Conservation (phyloP, 495 filamentous ascomycete genomes). For the Lasiosphaeriaceae sp. region DNA sequence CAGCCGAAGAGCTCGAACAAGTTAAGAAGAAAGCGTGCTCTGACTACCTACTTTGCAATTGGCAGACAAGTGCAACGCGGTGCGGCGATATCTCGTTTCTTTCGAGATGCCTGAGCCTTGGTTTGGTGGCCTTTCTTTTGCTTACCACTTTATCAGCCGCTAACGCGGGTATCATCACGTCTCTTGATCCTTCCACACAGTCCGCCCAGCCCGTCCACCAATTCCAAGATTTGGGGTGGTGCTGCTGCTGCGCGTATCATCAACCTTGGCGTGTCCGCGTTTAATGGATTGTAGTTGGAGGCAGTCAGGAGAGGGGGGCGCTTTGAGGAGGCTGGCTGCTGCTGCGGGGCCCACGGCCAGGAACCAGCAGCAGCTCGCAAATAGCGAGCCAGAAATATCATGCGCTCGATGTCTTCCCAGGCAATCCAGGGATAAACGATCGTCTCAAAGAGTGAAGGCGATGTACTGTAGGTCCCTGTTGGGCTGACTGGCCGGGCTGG, state of each 20-base stretch:
- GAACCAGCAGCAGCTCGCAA: background rate
- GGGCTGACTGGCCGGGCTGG: background rate
- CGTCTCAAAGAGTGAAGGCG: background rate
- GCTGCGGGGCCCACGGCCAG: background rate
- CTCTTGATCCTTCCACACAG: conserved; percentile 16
- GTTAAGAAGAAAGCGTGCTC: too few relatives aligned
- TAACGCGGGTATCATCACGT: conserved; percentile 27
- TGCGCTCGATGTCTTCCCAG: background rate
- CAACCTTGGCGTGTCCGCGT: conserved; percentile 28
- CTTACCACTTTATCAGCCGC: conserved; percentile 23
- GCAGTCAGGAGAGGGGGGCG: conserved; percentile 1
- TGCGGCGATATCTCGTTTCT: background rate
- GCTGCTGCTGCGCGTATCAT: conserved; percentile 28
- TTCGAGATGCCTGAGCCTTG: background rate
- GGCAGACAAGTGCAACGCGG: background rate
- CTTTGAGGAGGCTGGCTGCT: conserved; percentile 13
- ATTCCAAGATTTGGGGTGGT: conserved; percentile 21
- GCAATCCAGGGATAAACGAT: background rate
- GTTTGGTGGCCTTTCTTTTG: background rate
- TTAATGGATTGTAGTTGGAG: conserved; percentile 24
- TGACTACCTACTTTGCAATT: background rate
- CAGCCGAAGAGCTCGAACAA: background rate
- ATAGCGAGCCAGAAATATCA: background rate
- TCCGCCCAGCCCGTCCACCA: conserved; percentile 4
- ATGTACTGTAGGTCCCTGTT: too few relatives aligned